These are phyloP conservation scores for Kwoniella botswanensis DNA, from an alignment of 768 basidiomycete species.

Conservation along the genomic window DNA sequence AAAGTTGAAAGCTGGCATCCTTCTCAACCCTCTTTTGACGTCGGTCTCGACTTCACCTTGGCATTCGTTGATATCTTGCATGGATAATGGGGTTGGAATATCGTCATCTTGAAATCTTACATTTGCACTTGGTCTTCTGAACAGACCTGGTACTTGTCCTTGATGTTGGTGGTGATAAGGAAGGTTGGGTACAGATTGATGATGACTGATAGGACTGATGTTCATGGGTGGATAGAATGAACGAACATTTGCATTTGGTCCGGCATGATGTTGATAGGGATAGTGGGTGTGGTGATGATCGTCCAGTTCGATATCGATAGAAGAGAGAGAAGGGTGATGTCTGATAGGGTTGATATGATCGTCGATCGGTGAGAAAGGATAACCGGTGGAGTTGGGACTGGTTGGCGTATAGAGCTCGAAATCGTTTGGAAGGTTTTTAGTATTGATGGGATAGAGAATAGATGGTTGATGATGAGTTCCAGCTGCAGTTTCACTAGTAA, in stretches of 20 bases:
- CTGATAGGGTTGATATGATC: not conserved
- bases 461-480: not conserved
- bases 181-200: slow-evolving; percentile 12
- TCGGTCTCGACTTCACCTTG: not conserved
- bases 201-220: slow-evolving; percentile 13
- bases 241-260: too few species aligned
- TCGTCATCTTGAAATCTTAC: slow-evolving; percentile 8
- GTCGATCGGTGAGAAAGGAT: not conserved
- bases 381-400: not conserved
- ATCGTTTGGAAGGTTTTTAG: slow-evolving; percentile 7
- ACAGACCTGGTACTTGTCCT: not conserved
- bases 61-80: not conserved
- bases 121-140: not conserved
- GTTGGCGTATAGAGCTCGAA: slow-evolving; percentile 14
- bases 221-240: not conserved
- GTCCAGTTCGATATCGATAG: slow-evolving; percentile 14
- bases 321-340: slow-evolving; percentile 8
- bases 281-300: slow-evolving; percentile 1
- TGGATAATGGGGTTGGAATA: not conserved
- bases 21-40: slow-evolving; percentile 11
- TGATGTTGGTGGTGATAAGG: not conserved
- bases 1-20: slow-evolving; percentile 23
- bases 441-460: slow-evolving; percentile 12
- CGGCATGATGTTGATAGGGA: not conserved
- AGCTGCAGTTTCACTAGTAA: not conserved